Base-by-base conservation (phyloP, 139 green algal genomes). In the Chlamydomonas applanata region DNA sequence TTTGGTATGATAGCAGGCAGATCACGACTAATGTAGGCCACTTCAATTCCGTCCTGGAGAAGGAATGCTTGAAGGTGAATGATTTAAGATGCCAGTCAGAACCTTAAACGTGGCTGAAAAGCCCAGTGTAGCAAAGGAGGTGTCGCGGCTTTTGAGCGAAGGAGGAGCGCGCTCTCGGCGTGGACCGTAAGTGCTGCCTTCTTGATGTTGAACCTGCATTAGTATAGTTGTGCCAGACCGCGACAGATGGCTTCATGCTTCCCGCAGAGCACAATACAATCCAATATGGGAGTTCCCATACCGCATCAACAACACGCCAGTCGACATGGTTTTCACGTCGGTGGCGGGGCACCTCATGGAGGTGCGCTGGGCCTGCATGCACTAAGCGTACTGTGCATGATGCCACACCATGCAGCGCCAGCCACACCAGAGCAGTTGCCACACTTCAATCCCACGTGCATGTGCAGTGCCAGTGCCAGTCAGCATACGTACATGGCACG, bases 21-120 rank as follows among this genome's bases (percentile, higher is more conserved):
- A 49, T 11, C 40, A 49, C 40, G 40, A 49, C 40, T 49, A 49
- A 49, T 49, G 40, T 11, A 7, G 40, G 40, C 40, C 7, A 11
- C 40, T 49, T 7, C 7, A 49, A 49, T 49, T 49, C 40, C 11
- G 40, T 7, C 40, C 40, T 49, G 40, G 40, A 49, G 7, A 19
- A 11, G 40, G 7, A 49, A n/a, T n/a, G n/a, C n/a, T n/a, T n/a
- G n/a, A n/a, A n/a, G n/a, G n/a, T 49, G 7, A 49, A 11, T 11
- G 40, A 11, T 11, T 11, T 11, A 11, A 66, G 9, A 66, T 66
- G 64, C 35, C 45, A 9, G 78, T 90, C 3, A 77, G 63, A 3
- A 92, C 97, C 9, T 84, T 99, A 0, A 97, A 97, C 67, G 95
- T 98, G 13, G 95, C 95, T 1, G 95, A 99, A 71, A 99, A 99